Base-by-base conservation (phyloP, 176 grass and related monocot genomes). In the Eleusine coracana region DNA sequence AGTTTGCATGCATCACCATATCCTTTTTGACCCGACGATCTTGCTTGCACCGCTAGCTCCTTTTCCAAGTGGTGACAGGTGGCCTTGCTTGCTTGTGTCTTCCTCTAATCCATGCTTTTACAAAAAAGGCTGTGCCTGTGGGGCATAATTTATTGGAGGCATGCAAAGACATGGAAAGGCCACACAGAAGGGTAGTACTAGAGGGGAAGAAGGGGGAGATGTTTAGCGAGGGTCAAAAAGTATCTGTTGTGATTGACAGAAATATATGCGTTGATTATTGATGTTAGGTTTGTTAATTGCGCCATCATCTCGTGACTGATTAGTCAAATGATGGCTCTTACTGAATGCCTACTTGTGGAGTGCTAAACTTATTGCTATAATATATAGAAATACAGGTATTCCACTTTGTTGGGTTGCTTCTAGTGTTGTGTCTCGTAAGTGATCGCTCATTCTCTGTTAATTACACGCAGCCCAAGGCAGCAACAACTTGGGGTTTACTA, bases 51-150 rank as follows among this genome's bases (percentile, higher is more conserved):
- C 52, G 64, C 65, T 78, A 38, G 77, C 71, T 55, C 70, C 82
- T 81, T 88, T 89, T 76, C 64, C 87, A 71, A n/a, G 77, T 52
- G 58, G 54, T 71, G 82, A 76, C 71, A 76, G 82, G 71, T 89
- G 55, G 77, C 18, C 25, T 69, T 27, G 42, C 62, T 69, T 80
- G 46, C 78, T 66, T 89, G 77, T 74, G 59, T 62, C 87, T 85
- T 71, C 70, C 65, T 17, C 71, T 89, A 58, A 85, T 52, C 82
- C 82, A 10, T 42, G 27, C 71, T n/a, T 69, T 76, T 85, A 70
- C 62, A 10, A 68, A 65, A 80, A 80, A 85, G 52, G 75, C 59
- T 28, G 65, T 66, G 77, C 64, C 85, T 37, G 16, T 29, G 65
- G 11, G 2, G 38, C 56, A 81, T 85, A 81, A 38, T 85, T 81